Percentiles rank a stretch among this genome's conserved stretches.
phyloP scores from a whole-genome alignment of 2,329 filamentous ascomycete genomes.

The Cordyceps javanica region DNA sequence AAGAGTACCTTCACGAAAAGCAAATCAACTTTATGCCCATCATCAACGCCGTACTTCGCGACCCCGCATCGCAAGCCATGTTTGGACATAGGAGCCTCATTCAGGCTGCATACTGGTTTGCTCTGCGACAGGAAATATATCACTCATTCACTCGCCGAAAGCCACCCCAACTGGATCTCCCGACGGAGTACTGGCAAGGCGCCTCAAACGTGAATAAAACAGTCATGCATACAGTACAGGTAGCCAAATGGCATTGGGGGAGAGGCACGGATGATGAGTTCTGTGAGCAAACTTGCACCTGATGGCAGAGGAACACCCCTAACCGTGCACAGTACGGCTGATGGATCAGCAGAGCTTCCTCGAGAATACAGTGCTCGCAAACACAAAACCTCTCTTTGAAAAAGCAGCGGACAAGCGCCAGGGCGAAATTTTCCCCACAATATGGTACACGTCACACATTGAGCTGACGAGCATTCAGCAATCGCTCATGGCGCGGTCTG shows the following conservation, averaged over 20 bases:
- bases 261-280: constrained; percentile 30
- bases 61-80: constrained; percentile 30
- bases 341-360: constrained; percentile 30
- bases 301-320: not conserved
- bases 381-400: constrained; percentile 29
- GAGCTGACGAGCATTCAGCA: constrained; percentile 36
- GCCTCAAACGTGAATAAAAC: constrained; percentile 33
- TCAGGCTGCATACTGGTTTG: constrained; percentile 37
- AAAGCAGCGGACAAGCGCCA: constrained; percentile 28
- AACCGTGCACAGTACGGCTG: constrained; percentile 24
- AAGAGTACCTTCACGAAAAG: constrained; percentile 14
- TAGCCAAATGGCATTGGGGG: constrained; percentile 36
- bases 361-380: constrained; percentile 26
- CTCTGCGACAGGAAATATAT: constrained; percentile 34
- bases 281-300: constrained; percentile 22
- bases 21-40: constrained; percentile 35
- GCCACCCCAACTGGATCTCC: constrained; percentile 31
- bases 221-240: constrained; percentile 35
- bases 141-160: constrained; percentile 34
- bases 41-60: constrained; percentile 33
- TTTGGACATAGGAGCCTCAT: constrained; percentile 30
- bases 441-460: constrained; percentile 34
- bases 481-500: constrained; percentile 33
- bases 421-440: constrained; percentile 34
- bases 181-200: constrained; percentile 27